Evolutionary conservation across 208 protist genomes (phyloP).

Genomic region (Angomonas ambiguus): DNA sequence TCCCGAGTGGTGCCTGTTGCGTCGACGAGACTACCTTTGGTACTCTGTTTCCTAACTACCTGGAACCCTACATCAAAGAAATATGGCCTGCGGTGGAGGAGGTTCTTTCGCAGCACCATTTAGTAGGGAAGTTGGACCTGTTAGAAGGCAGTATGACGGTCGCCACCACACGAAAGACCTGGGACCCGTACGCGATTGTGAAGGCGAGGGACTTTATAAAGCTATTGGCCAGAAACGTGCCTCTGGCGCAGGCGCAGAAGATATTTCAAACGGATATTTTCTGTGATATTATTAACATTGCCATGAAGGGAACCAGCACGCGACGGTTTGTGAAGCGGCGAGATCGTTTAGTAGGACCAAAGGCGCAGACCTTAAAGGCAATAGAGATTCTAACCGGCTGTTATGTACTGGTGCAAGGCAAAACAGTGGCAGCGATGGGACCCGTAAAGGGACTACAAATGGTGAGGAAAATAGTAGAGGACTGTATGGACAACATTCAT

Average conservation of each 20-base stretch:
- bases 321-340: conserved; percentile 98
- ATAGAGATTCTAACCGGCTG: conserved; percentile 98
- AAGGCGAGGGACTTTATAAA: conserved; percentile 98
- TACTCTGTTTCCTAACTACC: conserved; percentile 98
- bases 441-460: conserved; percentile 93
- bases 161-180: conserved; percentile 97
- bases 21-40: conserved; percentile 96
- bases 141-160: conserved; percentile 97
- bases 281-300: conserved; percentile 99
- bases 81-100: conserved; percentile 93
- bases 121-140: conserved; percentile 95
- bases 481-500: conserved; percentile 99
- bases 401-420: conserved; percentile 99
- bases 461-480: conserved; percentile 97
- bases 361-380: conserved; percentile 97
- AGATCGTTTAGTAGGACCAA: conserved; percentile 98
- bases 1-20: conserved; percentile 86
- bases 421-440: conserved; percentile 97
- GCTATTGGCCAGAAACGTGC: conserved; percentile 95
- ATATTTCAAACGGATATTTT: conserved; percentile 97
- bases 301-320: conserved; percentile 92
- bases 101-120: conserved; percentile 88
- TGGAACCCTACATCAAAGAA: conserved; percentile 97
- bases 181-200: conserved; percentile 98
- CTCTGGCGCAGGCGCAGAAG: conserved; percentile 95